phyloP scores from a whole-genome alignment of 2,329 filamentous ascomycete genomes.

The Pseudomassariella vexata region DNA sequence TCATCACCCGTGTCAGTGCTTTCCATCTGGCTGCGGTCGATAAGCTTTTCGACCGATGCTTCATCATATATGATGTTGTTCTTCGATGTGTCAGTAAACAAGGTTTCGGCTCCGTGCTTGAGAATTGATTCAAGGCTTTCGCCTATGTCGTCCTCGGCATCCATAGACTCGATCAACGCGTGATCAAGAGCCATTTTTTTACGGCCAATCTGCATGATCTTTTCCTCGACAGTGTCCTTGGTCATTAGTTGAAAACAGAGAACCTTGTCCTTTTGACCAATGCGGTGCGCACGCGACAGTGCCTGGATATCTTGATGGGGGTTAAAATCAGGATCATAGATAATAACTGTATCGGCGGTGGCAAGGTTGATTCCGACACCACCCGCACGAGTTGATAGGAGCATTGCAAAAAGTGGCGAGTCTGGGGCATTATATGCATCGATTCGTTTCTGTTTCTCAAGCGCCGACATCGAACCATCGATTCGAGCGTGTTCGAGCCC shows the following conservation, averaged over 20 bases:
- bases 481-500: conserved; percentile 71
- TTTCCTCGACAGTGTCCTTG: conserved; percentile 82
- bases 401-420: conserved; percentile 80
- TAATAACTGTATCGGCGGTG: conserved; percentile 95
- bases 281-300: conserved; percentile 87
- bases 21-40: conserved; percentile 82
- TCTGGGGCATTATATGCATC: conserved; percentile 86
- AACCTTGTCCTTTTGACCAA: conserved; percentile 93
- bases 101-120: conserved; percentile 76
- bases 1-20: conserved; percentile 61
- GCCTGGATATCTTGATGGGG: conserved; percentile 97
- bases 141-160: conserved; percentile 71
- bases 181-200: conserved; percentile 97
- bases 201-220: conserved; percentile 90
- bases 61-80: conserved; percentile 77
- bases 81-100: conserved; percentile 72
- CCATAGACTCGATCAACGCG: conserved; percentile 88
- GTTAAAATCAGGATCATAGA: conserved; percentile 95
- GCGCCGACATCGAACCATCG: conserved; percentile 73
- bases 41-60: conserved; percentile 76
- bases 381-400: conserved; percentile 89
- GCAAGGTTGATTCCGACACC: conserved; percentile 97
- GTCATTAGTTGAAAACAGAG: conserved; percentile 94
- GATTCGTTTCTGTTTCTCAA: conserved; percentile 91
- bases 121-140: conserved; percentile 84